Evolutionary conservation across 495 filamentous ascomycete species (phyloP).

Genomic region (Penicillium manginii): DNA sequence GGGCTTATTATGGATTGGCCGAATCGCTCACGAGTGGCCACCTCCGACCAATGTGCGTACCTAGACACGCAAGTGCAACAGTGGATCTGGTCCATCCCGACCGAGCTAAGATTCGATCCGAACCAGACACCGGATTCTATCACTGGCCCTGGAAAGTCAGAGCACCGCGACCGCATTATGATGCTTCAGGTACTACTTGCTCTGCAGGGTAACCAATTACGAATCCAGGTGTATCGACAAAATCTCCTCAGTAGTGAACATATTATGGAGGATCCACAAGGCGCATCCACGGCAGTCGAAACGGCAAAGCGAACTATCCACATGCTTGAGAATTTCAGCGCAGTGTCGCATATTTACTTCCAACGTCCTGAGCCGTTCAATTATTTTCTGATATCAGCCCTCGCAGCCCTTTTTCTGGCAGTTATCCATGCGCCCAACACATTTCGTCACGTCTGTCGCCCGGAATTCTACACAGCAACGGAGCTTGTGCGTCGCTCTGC

Average conservation of each 20-base stretch:
- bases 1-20: conserved; percentile 52
- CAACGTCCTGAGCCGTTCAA: conserved; percentile 80
- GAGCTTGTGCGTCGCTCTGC: conserved; percentile 72
- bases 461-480: conserved; percentile 80
- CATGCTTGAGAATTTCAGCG: conserved; percentile 71
- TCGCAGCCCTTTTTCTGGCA: conserved; percentile 79
- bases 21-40: conserved; percentile 51
- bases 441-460: conserved; percentile 68
- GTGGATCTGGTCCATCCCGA: conserved; percentile 68
- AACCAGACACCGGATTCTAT: conserved; percentile 25
- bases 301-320: conserved; percentile 78
- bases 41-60: conserved; percentile 66
- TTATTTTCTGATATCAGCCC: conserved; percentile 78
- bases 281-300: conserved; percentile 69
- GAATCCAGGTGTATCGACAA: conserved; percentile 78
- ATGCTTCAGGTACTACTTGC: conserved; percentile 58
- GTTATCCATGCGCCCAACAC: conserved; percentile 74
- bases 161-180: conserved; percentile 35
- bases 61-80: conserved; percentile 75
- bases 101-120: conserved; percentile 57
- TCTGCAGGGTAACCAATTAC: conserved; percentile 77
- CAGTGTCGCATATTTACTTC: conserved; percentile 73
- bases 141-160: conserved; percentile 23
- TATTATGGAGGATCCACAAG: conserved; percentile 66
- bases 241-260: conserved; percentile 71